Conservation (phyloP, 345 rosid genomes). For the Lumnitzera littorea region DNA sequence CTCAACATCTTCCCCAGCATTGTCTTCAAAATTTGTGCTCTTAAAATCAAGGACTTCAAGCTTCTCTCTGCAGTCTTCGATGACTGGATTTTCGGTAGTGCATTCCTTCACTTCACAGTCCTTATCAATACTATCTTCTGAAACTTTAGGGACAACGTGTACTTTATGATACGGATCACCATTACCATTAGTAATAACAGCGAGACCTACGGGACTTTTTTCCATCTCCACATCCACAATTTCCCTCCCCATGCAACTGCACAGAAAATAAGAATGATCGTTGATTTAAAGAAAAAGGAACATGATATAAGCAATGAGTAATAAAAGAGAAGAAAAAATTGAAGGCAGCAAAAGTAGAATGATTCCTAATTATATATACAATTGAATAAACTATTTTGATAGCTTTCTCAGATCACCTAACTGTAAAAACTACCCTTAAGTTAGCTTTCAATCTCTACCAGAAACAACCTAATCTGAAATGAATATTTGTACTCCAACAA, state of each 20-base stretch:
- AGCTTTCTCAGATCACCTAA: too few species aligned
- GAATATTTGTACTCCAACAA: too few species aligned
- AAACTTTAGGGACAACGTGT: slow-evolving; percentile 38
- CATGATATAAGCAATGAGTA: neutral
- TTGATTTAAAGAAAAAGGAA: neutral
- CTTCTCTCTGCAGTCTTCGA: slow-evolving; percentile 27
- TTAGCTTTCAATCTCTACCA: too few species aligned
- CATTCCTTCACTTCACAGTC: slow-evolving; percentile 59
- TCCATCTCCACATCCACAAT: slow-evolving; percentile 52
- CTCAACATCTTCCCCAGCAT: slow-evolving; percentile 17
- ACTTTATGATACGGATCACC: slow-evolving; percentile 31
- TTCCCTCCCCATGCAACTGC: slow-evolving; percentile 83
- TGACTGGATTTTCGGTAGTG: slow-evolving; percentile 21
- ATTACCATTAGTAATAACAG: slow-evolving; percentile 21
- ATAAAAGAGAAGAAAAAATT: neutral
- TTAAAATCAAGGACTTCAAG: slow-evolving; percentile 32
- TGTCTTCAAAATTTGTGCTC: slow-evolving; percentile 26
- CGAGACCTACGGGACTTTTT: slow-evolving; percentile 41
- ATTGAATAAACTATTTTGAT: neutral
- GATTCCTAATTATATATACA: slow-evolving; percentile 8
- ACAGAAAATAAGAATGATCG: neutral
- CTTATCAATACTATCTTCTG: slow-evolving; percentile 35
- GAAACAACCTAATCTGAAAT: too few species aligned
- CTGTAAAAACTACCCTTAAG: too few species aligned
- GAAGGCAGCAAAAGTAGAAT: neutral